Percentiles rank a stretch among this genome's conserved stretches.
These are phyloP conservation scores for Calocybe indica DNA, from an alignment of 768 basidiomycete genomes.

Conservation along the genomic window DNA sequence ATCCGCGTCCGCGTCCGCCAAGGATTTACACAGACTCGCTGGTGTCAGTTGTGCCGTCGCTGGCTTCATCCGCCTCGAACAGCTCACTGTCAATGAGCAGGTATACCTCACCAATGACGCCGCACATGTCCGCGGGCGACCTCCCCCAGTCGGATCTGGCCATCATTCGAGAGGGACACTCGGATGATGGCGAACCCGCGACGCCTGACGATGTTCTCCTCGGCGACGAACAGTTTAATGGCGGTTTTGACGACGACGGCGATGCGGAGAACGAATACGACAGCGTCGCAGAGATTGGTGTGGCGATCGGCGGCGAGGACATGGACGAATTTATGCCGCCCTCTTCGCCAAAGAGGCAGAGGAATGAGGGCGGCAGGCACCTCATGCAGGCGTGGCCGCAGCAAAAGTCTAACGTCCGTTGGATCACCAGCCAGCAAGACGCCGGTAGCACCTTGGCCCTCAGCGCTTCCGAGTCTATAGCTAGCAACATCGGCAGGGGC, in stretches of 20 bases:
- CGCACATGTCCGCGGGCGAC: neutral
- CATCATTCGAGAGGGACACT: conserved; percentile 25
- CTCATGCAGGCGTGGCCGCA: conserved; percentile 19
- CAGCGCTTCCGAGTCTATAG: no score
- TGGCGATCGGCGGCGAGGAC: conserved; percentile 1
- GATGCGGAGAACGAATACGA: neutral
- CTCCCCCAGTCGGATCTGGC: neutral
- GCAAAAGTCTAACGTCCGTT: conserved; percentile 18
- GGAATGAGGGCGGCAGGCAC: neutral
- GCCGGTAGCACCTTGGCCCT: no score
- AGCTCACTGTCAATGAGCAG: conserved; percentile 25
- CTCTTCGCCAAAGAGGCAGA: conserved; percentile 3
- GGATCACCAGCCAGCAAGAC: conserved; percentile 2
- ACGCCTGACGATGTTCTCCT: conserved; percentile 23
- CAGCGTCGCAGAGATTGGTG: neutral
- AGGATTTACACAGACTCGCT: conserved; percentile 13
- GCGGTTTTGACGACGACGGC: no score
- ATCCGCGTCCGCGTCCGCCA: conserved; percentile 17
- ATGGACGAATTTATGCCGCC: conserved; percentile 5
- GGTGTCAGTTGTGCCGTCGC: conserved; percentile 27
- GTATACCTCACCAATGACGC: conserved; percentile 12
- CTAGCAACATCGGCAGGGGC: no score
- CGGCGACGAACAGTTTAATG: conserved; percentile 26
- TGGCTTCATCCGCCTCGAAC: conserved; percentile 34
- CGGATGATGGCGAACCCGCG: conserved; percentile 12